phyloP scores from a whole-genome alignment of 1,284 basidiomycete species.

The Heterobasidion occidentale region DNA sequence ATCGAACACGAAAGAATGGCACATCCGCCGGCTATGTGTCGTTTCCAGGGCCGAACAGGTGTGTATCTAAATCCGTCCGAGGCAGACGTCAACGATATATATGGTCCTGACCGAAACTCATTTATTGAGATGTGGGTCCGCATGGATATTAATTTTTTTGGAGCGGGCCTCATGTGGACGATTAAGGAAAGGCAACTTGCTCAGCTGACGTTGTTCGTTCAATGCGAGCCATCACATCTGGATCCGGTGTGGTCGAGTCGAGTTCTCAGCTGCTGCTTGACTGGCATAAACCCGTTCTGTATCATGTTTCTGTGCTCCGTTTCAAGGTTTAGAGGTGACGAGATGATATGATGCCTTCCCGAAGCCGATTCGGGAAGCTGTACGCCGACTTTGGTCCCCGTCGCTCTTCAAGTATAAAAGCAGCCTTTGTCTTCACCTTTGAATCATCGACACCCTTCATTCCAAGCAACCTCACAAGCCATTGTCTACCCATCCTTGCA shows the following conservation, averaged over 20 bases:
- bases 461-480: slow-evolving; percentile 3
- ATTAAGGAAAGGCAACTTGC: not conserved
- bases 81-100: no score
- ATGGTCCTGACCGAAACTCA: not conserved
- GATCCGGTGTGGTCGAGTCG: not conserved
- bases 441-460: slow-evolving; percentile 1
- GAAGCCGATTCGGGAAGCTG: not conserved
- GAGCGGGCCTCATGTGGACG: not conserved
- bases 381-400: not conserved
- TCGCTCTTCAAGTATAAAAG: not conserved
- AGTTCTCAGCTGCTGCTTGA: not conserved
- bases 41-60: not conserved
- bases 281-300: not conserved
- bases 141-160: not conserved
- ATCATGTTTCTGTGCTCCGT: not conserved
- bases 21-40: not conserved
- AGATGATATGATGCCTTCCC: not conserved
- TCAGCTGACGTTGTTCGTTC: not conserved
- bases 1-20: not conserved
- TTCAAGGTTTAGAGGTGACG: not conserved
- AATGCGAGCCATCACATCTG: not conserved
- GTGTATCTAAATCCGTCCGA: no score
- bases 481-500: not conserved
- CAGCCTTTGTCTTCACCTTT: not conserved
- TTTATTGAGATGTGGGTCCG: not conserved